These are phyloP conservation scores for Lentinula edodes DNA, from an alignment of 768 basidiomycete species.

Conservation along the genomic window DNA sequence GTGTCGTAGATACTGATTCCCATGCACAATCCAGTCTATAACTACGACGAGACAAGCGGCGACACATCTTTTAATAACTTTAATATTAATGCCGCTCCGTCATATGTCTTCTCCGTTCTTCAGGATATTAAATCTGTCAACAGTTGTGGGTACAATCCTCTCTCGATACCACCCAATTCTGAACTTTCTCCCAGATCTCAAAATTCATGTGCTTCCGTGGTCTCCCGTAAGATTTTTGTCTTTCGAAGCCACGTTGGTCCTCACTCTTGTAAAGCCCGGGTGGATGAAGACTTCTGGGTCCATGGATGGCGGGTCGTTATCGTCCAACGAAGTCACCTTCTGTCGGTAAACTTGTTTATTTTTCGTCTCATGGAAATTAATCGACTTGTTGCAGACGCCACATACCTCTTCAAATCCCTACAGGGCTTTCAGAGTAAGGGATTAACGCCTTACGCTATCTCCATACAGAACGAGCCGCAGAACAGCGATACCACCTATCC, in stretches of 20 bases:
- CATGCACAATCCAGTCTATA: conserved; percentile 40
- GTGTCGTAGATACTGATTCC: background rate
- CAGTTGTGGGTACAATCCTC: conserved; percentile 13
- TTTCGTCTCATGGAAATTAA: background rate
- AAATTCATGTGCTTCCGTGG: conserved; percentile 65
- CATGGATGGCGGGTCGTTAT: conserved; percentile 63
- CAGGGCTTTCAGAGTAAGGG: conserved; percentile 65
- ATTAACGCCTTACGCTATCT: conserved; percentile 55
- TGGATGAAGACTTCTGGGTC: conserved; percentile 73
- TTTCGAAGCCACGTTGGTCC: background rate
- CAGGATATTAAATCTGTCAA: conserved; percentile 61
- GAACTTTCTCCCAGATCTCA: conserved; percentile 20
- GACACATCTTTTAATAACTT: conserved; percentile 58
- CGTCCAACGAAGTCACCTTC: conserved; percentile 37
- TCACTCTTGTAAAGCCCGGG: conserved; percentile 41
- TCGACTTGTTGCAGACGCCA: conserved; percentile 43
- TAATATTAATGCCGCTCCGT: conserved; percentile 51
- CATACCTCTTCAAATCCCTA: conserved; percentile 65
- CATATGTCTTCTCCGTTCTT: conserved; percentile 57
- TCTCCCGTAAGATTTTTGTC: conserved; percentile 50
- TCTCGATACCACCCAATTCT: background rate
- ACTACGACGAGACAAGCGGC: conserved; percentile 55
- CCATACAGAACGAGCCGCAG: conserved; percentile 56
- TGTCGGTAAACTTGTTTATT: conserved; percentile 33
- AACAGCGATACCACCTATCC: conserved; percentile 67